A percentile compares a stretch with the other conserved stretches of the same genome.
These are phyloP conservation scores for Auricularia heimuer DNA, from an alignment of 768 basidiomycete species.

Conservation along the genomic window DNA sequence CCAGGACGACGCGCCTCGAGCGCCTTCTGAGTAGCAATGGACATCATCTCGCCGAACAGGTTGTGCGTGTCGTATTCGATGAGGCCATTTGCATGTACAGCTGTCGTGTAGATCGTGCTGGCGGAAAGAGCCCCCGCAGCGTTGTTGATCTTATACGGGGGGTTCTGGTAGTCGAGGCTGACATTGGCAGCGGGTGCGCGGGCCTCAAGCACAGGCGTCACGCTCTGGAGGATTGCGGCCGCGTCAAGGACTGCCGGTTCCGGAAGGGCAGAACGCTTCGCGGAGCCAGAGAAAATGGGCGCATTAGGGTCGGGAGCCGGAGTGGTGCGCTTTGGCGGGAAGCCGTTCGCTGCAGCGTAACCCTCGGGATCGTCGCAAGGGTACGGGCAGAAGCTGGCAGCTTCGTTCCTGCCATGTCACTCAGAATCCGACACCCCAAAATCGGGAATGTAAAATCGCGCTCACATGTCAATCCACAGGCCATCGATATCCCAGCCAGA, in stretches of 20 bases:
- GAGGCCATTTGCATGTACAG: conserved; percentile 47
- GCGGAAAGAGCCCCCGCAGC: conserved; percentile 42
- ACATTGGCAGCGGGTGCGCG: not conserved
- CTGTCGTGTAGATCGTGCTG: conserved; percentile 38
- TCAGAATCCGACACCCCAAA: not conserved
- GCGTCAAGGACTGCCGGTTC: conserved; percentile 19
- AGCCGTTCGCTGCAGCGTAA: conserved; percentile 39
- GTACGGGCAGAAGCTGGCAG: conserved; percentile 52
- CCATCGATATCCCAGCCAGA: conserved; percentile 58
- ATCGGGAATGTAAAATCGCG: too few relatives aligned
- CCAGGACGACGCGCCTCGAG: conserved; percentile 56
- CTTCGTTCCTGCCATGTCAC: conserved; percentile 55
- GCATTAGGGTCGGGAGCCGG: conserved; percentile 42
- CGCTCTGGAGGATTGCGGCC: not conserved
- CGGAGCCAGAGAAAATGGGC: conserved; percentile 36
- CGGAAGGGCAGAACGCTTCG: not conserved
- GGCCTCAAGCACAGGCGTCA: not conserved
- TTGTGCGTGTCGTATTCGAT: conserved; percentile 37
- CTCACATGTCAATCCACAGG: conserved; percentile 41
- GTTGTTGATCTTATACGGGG: conserved; percentile 53
- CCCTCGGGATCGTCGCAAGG: conserved; percentile 52
- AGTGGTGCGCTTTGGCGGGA: conserved; percentile 45
- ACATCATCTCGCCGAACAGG: conserved; percentile 67
- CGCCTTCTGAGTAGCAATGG: conserved; percentile 46
- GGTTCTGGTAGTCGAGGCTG: conserved; percentile 30